Conservation (phyloP, 768 basidiomycete genomes). For the Mycena vulgaris region DNA sequence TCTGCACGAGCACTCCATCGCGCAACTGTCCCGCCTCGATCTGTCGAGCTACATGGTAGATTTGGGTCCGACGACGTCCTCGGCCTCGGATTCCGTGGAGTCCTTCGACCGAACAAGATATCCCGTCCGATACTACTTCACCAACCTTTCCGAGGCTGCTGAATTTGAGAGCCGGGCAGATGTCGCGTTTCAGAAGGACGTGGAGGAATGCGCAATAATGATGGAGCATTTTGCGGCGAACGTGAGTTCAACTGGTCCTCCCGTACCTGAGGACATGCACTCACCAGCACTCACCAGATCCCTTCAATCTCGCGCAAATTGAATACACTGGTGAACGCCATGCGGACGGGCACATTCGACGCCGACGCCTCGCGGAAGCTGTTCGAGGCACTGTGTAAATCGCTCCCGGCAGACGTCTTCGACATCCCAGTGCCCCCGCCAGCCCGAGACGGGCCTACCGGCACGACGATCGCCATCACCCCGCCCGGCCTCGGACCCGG, state of each 20-base stretch:
- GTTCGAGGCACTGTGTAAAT: conserved; percentile 64
- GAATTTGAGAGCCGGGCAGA: conserved; percentile 39
- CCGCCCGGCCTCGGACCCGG: neutral
- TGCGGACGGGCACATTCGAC: conserved; percentile 63
- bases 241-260: conserved; percentile 41
- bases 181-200: conserved; percentile 53
- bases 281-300: conserved; percentile 46
- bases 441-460: neutral
- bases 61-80: conserved; percentile 46
- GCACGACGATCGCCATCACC: neutral
- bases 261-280: neutral
- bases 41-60: conserved; percentile 60
- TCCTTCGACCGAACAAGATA: conserved; percentile 54
- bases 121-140: conserved; percentile 59
- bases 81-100: conserved; percentile 32
- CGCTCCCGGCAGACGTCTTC: conserved; percentile 59
- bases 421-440: conserved; percentile 41
- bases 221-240: conserved; percentile 54
- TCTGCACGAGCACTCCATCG: conserved; percentile 62
- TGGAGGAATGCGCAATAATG: conserved; percentile 58
- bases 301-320: conserved; percentile 59
- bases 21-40: conserved; percentile 53
- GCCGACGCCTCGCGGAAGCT: conserved; percentile 65
- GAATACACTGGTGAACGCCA: conserved; percentile 62
- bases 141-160: conserved; percentile 46